phyloP scores from a whole-genome alignment of 1,139 yeast species.

The Zygoascus sp. region DNA sequence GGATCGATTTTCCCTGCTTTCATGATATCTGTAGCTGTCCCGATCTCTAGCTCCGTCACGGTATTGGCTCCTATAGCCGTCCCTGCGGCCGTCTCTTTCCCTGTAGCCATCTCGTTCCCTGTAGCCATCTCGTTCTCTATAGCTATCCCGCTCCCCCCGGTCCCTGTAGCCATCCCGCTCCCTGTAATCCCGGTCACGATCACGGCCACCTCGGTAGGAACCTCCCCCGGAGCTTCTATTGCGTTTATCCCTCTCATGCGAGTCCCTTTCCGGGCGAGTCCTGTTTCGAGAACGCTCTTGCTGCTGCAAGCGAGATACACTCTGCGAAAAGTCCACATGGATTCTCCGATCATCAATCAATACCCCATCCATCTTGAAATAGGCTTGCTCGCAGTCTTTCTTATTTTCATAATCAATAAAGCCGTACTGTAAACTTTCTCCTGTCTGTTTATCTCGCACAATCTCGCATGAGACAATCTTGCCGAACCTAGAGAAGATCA shows the following conservation, averaged over 20 bases:
- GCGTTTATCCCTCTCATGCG: no score
- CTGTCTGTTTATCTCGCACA: slow-evolving; percentile 44
- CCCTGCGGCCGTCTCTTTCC: slow-evolving; percentile 3
- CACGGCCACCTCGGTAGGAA: no score
- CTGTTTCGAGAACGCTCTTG: no score
- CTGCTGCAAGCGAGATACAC: slow-evolving; percentile 34
- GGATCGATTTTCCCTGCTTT: no score
- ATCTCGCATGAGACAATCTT: slow-evolving; percentile 48
- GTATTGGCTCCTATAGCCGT: slow-evolving; percentile 9
- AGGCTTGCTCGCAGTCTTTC: slow-evolving; percentile 55
- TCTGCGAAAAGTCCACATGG: slow-evolving; percentile 66
- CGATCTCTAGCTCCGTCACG: no score
- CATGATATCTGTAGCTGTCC: not conserved
- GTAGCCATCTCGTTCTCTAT: slow-evolving; percentile 12
- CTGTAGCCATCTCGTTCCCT: slow-evolving; percentile 12
- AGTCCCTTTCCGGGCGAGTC: no score
- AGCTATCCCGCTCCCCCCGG: slow-evolving; percentile 12
- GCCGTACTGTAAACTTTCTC: slow-evolving; percentile 54
- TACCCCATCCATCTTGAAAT: slow-evolving; percentile 54
- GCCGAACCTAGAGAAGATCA: slow-evolving; percentile 60
- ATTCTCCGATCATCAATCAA: slow-evolving; percentile 61
- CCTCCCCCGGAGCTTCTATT: no score
- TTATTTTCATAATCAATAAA: slow-evolving; percentile 52
- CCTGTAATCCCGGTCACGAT: slow-evolving; percentile 7
- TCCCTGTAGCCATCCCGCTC: slow-evolving; percentile 11